A percentile compares a stretch with the other conserved stretches of the same genome.
Evolutionary conservation across 495 filamentous ascomycete genomes (phyloP).

Genomic region (Penicillium longicatenatum): DNA sequence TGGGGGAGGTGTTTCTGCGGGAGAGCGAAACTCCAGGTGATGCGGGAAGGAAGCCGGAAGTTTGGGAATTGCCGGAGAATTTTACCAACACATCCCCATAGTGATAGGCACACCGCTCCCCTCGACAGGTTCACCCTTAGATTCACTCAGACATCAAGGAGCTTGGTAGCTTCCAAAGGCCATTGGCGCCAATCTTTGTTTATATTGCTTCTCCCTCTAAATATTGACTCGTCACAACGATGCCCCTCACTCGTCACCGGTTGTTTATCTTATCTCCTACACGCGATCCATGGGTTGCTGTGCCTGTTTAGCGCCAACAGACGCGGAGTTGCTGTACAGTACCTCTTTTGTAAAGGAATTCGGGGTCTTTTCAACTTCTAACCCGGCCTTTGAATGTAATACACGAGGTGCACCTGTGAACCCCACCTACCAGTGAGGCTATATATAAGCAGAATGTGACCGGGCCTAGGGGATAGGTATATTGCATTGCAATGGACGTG

Average conservation of each 20-base stretch:
- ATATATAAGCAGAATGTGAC: too few relatives aligned
- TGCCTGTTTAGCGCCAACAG: conserved; percentile 5
- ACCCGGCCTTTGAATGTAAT: too few relatives aligned
- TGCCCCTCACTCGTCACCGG: conserved; percentile 32
- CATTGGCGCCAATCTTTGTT: not conserved
- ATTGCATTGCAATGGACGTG: not conserved
- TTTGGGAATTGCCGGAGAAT: conserved; percentile 28
- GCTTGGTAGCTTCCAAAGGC: not conserved
- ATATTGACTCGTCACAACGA: conserved; percentile 1
- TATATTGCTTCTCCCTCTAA: not conserved
- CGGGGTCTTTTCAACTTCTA: too few relatives aligned
- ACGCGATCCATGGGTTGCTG: conserved; percentile 17
- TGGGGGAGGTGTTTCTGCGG: conserved; percentile 4
- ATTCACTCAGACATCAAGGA: not conserved
- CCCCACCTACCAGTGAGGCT: too few relatives aligned
- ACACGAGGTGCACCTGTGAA: too few relatives aligned
- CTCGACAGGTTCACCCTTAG: not conserved
- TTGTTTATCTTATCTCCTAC: conserved; percentile 28
- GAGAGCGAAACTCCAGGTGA: conserved; percentile 5
- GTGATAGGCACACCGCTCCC: conserved; percentile 21
- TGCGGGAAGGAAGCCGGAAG: conserved; percentile 20
- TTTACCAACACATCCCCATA: conserved; percentile 14
- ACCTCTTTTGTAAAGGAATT: not conserved
- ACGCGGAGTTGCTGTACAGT: not conserved
- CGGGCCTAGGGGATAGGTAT: not conserved